Evolutionary conservation across 2,329 filamentous ascomycete species (phyloP).

Genomic region (Teratosphaeria epicoccoides): DNA sequence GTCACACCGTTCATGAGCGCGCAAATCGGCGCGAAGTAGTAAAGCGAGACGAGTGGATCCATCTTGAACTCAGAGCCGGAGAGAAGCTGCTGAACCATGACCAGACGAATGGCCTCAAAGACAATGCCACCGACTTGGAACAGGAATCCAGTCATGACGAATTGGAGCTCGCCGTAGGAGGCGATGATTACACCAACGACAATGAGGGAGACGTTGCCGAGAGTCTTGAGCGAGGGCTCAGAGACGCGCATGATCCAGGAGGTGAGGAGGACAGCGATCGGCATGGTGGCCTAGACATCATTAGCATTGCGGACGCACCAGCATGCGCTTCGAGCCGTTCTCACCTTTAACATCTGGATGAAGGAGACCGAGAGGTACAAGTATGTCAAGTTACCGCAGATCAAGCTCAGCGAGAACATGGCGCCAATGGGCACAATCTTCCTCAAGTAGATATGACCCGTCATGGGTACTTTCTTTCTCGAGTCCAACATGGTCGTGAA

Average conservation of each 20-base stretch:
- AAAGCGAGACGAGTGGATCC: constrained; percentile 78
- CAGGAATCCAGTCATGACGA: constrained; percentile 68
- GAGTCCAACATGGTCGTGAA: constrained; percentile 86
- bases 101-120: constrained; percentile 73
- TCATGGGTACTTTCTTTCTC: constrained; percentile 96
- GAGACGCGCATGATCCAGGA: constrained; percentile 81
- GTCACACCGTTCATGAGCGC: constrained; percentile 69
- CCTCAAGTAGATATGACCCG: constrained; percentile 78
- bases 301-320: background rate
- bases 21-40: constrained; percentile 82
- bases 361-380: constrained; percentile 92
- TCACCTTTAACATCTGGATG: constrained; percentile 97
- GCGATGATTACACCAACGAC: constrained; percentile 91
- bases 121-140: constrained; percentile 69
- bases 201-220: constrained; percentile 89
- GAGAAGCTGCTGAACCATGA: constrained; percentile 73
- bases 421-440: constrained; percentile 90
- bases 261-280: constrained; percentile 81
- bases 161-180: constrained; percentile 90
- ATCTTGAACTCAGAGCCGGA: constrained; percentile 82
- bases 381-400: constrained; percentile 93
- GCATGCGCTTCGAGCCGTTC: constrained; percentile 9
- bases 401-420: constrained; percentile 92
- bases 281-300: constrained; percentile 65
- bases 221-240: constrained; percentile 71